phyloP scores from a whole-genome alignment of 306 rosid genomes.

The Malus asiatica region DNA sequence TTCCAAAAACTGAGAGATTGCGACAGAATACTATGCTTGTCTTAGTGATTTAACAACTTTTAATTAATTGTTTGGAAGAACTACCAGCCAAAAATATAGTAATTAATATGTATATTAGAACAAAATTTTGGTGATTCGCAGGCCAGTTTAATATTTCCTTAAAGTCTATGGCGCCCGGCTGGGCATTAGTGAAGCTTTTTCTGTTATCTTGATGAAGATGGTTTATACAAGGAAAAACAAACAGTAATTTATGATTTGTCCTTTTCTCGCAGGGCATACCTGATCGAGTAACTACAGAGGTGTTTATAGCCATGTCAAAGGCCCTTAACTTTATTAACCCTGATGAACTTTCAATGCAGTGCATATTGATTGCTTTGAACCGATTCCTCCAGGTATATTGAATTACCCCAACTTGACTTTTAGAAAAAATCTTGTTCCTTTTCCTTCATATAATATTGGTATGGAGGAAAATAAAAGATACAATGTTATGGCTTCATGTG shows the following conservation, averaged over 20 bases:
- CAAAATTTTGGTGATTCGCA: not conserved
- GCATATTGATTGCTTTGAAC: conserved; percentile 92
- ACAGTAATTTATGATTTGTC: conserved; percentile 15
- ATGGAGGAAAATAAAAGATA: not conserved
- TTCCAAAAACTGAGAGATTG: not conserved
- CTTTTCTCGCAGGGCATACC: conserved; percentile 65
- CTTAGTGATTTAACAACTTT: not conserved
- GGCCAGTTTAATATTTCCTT: not conserved
- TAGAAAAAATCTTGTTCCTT: not conserved
- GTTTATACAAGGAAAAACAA: not conserved
- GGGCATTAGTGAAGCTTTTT: too few species aligned
- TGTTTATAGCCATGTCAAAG: conserved; percentile 98
- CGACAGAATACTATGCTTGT: not conserved
- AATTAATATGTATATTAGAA: not conserved
- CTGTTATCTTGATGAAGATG: not conserved
- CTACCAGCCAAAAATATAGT: not conserved
- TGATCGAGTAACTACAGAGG: conserved; percentile 92
- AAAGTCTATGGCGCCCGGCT: too few species aligned
- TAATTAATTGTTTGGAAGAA: not conserved
- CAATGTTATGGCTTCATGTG: not conserved
- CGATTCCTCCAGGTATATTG: conserved; percentile 84
- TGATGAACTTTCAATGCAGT: conserved; percentile 98
- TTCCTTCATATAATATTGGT: not conserved
- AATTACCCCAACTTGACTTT: conserved; percentile 18
- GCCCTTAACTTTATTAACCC: conserved; percentile 97